These are phyloP conservation scores for Phalaenopsis aphrodite DNA, from an alignment of 106 monocot species.

Conservation along the genomic window DNA sequence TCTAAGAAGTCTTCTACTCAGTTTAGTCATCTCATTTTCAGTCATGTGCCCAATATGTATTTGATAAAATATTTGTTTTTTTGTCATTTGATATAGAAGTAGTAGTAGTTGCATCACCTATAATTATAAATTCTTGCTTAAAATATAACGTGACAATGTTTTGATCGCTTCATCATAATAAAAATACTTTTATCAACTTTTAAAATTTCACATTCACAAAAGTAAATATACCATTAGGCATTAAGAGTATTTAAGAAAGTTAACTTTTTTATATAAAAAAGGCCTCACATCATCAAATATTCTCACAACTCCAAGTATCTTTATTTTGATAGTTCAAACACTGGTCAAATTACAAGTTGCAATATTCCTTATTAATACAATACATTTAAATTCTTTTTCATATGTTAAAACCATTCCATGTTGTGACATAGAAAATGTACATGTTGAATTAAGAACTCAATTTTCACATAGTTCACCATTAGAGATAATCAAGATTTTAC, in stretches of 20 bases:
- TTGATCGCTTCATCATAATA: background rate
- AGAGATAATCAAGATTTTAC: background rate
- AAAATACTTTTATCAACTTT: background rate
- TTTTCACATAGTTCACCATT: background rate
- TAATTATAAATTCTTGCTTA: background rate
- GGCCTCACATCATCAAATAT: background rate
- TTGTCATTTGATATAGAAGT: background rate
- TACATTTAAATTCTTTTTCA: background rate
- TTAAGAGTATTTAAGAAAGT: slow-evolving; percentile 11
- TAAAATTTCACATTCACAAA: slow-evolving; percentile 1
- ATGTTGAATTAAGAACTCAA: slow-evolving; percentile 7
- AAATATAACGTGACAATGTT: background rate
- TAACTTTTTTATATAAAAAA: slow-evolving; percentile 2
- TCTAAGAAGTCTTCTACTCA: slow-evolving; percentile 2
- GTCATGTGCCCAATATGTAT: background rate
- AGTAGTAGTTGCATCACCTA: too few species aligned
- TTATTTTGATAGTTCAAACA: slow-evolving; percentile 3
- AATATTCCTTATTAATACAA: slow-evolving; percentile 11
- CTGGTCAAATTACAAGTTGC: background rate
- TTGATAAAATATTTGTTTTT: too few species aligned
- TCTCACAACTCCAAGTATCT: slow-evolving; percentile 5
- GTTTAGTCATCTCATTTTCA: background rate
- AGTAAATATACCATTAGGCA: background rate
- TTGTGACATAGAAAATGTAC: slow-evolving; percentile 1
- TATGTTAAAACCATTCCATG: slow-evolving; percentile 4